Evolutionary conservation across 1,139 yeast species (phyloP).

Genomic region (Candida sp.): DNA sequence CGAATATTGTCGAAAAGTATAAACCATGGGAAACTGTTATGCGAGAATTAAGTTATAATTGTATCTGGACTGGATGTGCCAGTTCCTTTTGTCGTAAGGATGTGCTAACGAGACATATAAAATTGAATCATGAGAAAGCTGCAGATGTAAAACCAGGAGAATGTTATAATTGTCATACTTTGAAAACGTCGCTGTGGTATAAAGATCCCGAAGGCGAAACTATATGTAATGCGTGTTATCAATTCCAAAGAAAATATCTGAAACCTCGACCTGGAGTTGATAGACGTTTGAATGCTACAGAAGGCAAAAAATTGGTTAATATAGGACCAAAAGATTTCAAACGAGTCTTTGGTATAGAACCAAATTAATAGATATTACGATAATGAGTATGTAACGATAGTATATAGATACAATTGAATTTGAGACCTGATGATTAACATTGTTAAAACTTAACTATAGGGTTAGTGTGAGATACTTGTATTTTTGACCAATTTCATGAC

Average conservation of each 20-base stretch:
- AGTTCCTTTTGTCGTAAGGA: slow-evolving; percentile 57
- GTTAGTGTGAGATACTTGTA: too few relatives aligned
- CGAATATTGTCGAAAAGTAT: slow-evolving; percentile 15
- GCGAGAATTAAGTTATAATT: slow-evolving; percentile 14
- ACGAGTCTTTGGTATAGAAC: not conserved
- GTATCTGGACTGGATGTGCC: slow-evolving; percentile 34
- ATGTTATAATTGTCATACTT: slow-evolving; percentile 43
- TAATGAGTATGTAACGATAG: not conserved
- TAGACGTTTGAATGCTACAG: slow-evolving; percentile 1
- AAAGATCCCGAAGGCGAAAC: slow-evolving; percentile 41
- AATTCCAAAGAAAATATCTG: slow-evolving; percentile 1
- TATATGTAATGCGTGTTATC: slow-evolving; percentile 40
- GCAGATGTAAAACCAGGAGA: slow-evolving; percentile 2
- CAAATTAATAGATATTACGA: not conserved
- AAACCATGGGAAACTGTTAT: slow-evolving; percentile 10
- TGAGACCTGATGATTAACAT: too few relatives aligned
- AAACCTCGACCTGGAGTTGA: slow-evolving; percentile 1
- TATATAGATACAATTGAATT: not conserved
- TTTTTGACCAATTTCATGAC: too few relatives aligned
- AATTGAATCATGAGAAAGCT: slow-evolving; percentile 40
- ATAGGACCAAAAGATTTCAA: not conserved
- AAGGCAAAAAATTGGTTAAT: slow-evolving; percentile 2
- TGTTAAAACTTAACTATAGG: not conserved
- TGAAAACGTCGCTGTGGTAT: slow-evolving; percentile 49
- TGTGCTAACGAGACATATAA: slow-evolving; percentile 51